Base-by-base conservation (phyloP, 1,284 basidiomycete species). In the Ganoderma meredithae region DNA sequence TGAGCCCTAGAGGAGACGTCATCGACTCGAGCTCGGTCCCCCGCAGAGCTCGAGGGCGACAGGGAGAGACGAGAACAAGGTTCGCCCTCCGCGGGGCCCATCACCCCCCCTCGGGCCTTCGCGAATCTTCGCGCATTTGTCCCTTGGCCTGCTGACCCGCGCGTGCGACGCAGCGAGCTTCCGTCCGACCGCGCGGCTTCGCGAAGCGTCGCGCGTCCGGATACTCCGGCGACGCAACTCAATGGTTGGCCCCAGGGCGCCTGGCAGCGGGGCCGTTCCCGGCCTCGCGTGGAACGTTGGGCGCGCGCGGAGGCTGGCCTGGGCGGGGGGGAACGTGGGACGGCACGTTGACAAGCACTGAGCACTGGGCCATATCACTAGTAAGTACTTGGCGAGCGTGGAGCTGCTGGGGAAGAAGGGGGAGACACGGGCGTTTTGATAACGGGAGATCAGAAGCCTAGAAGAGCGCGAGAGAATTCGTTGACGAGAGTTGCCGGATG, bases 231-330 rank as follows among this genome's bases (percentile, higher is more conserved):
- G 49, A 40, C 27, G 49, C 36, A 27, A 62, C 60, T 66, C 33
- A 66, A n/a, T n/a, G n/a, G n/a, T n/a, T n/a, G n/a, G n/a, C 27
- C 22, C 19, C 43, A 43, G 63, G 44, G 36, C 27, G 56, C 22
- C 64, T 25, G 33, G 64, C 52, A 41, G 25, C 58, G 52, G 64
- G 44, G 44, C 47, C 47, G 47, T 52, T 52, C 47, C 47, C 47
- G 58, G 53, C 25, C 25, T 27, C n/a, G 39, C 62, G 52, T 15
- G 33, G 31, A 40, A 8, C 36, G 8, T 6, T 39, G 36, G 17
- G 43, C 49, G 40, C 52, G 19, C 56, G 40, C 22, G 25, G 53
- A 43, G 63, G 55, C 31, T 55, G 63, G 44, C 44, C 52, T 55
- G 52, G 52, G 17, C 9, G 52, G 15, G 27, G 31, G 52, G 27